These are phyloP conservation scores for Sechiopsis laciniata DNA, from an alignment of 306 rosid species.

Conservation along the genomic window DNA sequence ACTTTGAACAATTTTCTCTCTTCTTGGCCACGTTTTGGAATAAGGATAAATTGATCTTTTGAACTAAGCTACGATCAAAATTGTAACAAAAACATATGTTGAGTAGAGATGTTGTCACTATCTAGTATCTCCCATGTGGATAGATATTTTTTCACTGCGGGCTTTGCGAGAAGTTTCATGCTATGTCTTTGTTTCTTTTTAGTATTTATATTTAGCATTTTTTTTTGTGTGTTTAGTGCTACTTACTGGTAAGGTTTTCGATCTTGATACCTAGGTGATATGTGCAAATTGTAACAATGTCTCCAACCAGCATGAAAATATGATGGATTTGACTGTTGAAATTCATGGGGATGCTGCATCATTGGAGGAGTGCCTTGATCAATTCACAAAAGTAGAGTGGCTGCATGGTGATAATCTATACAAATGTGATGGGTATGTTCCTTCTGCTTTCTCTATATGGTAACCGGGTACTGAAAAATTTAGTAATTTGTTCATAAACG, in stretches of 20 bases:
- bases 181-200: not conserved
- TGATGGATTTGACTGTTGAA: constrained; percentile 99
- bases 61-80: not conserved
- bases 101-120: not conserved
- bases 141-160: not conserved
- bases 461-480: not conserved
- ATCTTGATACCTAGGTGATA: constrained; percentile 43
- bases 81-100: not conserved
- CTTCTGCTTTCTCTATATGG: not conserved
- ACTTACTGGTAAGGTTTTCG: not conserved
- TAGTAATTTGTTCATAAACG: too few relatives aligned
- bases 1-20: not conserved
- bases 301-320: constrained; percentile 83
- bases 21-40: not conserved
- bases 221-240: constrained; percentile 12
- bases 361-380: constrained; percentile 90
- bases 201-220: not conserved
- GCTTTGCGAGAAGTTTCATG: not conserved
- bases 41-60: not conserved
- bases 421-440: constrained; percentile 87
- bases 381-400: constrained; percentile 73
- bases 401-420: constrained; percentile 94
- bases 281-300: constrained; percentile 69
- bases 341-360: constrained; percentile 93
- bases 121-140: not conserved